Percentiles rank a stretch among this genome's conserved stretches.
phyloP scores from a whole-genome alignment of 23 red algal species.

The Pyropia haitanensis region DNA sequence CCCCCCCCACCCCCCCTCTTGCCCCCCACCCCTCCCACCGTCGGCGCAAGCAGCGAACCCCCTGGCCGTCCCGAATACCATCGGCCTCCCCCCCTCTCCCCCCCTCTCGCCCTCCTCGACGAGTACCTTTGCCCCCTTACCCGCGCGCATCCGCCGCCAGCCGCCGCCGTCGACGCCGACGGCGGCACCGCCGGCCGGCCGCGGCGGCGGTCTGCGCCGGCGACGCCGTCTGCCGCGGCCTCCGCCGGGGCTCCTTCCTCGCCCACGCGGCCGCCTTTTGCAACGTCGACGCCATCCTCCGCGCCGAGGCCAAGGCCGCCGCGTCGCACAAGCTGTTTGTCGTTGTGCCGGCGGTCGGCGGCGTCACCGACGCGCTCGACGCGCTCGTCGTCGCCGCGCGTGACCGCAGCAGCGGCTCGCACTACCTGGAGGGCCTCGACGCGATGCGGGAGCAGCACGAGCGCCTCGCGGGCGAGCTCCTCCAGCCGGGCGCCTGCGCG shows the following conservation, averaged over 20 bases:
- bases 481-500: constrained; percentile 45
- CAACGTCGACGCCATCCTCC: constrained; percentile 34
- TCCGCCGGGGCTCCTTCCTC: constrained; percentile 42
- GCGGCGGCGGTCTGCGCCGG: too few species aligned
- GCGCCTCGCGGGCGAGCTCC: constrained; percentile 36
- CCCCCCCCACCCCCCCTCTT: too few species aligned
- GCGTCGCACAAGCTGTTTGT: constrained; percentile 40
- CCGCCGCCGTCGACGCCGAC: too few species aligned
- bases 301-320: background rate
- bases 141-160: too few species aligned
- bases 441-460: constrained; percentile 64
- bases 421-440: constrained; percentile 81
- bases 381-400: constrained; percentile 34
- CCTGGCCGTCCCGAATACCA: too few species aligned
- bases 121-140: too few species aligned
- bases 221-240: too few species aligned
- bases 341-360: constrained; percentile 79
- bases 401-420: constrained; percentile 30
- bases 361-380: constrained; percentile 70
- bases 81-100: too few species aligned
- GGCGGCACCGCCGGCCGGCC: too few species aligned
- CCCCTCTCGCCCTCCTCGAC: too few species aligned
- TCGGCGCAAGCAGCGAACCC: too few species aligned
- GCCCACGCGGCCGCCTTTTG: constrained; percentile 33
- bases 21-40: too few species aligned